A percentile compares a stretch with the other conserved stretches of the same genome.
These are phyloP conservation scores for Xylaria scruposa DNA, from an alignment of 495 filamentous ascomycete species.

Conservation along the genomic window DNA sequence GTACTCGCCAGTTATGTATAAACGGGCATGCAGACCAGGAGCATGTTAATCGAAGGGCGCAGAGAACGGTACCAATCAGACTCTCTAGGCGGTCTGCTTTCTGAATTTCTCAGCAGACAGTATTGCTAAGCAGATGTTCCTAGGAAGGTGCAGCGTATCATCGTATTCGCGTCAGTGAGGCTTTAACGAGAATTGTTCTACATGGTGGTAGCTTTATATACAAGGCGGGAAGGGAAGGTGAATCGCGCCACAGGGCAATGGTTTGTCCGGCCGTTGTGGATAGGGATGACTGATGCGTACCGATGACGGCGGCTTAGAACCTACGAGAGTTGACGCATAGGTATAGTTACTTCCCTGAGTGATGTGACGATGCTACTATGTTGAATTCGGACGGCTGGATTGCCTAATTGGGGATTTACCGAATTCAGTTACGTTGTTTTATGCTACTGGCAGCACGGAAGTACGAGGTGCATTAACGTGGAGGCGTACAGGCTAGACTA, in stretches of 20 bases:
- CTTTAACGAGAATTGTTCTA: background rate
- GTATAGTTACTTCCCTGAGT: background rate
- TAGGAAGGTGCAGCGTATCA: background rate
- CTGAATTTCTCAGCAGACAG: conserved; percentile 5
- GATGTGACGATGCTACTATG: background rate
- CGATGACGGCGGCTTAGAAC: conserved; percentile 14
- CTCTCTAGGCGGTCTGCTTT: background rate
- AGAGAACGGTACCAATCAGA: background rate
- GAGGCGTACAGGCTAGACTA: background rate
- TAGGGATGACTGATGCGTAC: conserved; percentile 9
- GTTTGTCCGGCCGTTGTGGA: background rate
- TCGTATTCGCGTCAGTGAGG: background rate
- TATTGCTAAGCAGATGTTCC: background rate
- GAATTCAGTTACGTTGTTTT: background rate
- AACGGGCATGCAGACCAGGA: too few species aligned
- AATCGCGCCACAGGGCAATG: background rate
- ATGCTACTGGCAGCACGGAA: background rate
- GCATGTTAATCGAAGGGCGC: conserved; percentile 14
- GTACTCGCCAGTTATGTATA: background rate
- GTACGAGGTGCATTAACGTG: background rate
- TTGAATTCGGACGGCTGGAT: background rate
- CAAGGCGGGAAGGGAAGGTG: background rate
- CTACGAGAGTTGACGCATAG: background rate
- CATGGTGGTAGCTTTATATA: background rate
- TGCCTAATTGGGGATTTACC: background rate